A percentile compares a stretch with the other conserved stretches of the same genome.
phyloP scores from a whole-genome alignment of 805 yeast species.

The Cyberlindnera lachancei region DNA sequence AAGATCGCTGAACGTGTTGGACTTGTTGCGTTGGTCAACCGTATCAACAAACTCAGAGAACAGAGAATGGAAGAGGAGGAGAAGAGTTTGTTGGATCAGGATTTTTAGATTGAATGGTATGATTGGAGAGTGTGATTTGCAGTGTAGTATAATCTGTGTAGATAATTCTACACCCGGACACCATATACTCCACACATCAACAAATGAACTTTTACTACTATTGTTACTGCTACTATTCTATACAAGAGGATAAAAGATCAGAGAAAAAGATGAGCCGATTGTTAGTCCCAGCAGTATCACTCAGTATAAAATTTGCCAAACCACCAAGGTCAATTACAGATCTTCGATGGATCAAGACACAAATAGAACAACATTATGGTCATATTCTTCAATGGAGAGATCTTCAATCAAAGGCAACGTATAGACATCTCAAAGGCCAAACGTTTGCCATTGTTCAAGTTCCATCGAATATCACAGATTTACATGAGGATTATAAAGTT shows the following conservation, averaged over 20 bases:
- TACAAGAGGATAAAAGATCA: neutral
- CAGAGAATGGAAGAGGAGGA: constrained; percentile 30
- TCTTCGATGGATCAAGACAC: neutral
- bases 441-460: constrained; percentile 1
- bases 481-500: too few species aligned
- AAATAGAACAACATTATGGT: constrained; percentile 1
- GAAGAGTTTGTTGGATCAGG: too few species aligned
- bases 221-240: neutral
- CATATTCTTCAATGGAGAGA: constrained; percentile 1
- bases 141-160: too few species aligned
- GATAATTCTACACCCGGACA: too few species aligned
- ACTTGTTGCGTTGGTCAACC: constrained; percentile 42
- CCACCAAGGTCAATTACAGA: constrained; percentile 1
- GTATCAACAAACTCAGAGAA: constrained; percentile 48
- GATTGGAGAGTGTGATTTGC: too few species aligned
- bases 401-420: neutral
- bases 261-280: neutral
- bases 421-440: neutral
- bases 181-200: too few species aligned
- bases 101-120: too few species aligned
- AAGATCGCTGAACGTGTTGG: constrained; percentile 76
- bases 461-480: neutral
- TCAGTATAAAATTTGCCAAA: neutral
- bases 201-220: too few species aligned
- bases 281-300: too few species aligned